Evolutionary conservation across 208 protist genomes (phyloP).

Genomic region (Phytomonas francai): DNA sequence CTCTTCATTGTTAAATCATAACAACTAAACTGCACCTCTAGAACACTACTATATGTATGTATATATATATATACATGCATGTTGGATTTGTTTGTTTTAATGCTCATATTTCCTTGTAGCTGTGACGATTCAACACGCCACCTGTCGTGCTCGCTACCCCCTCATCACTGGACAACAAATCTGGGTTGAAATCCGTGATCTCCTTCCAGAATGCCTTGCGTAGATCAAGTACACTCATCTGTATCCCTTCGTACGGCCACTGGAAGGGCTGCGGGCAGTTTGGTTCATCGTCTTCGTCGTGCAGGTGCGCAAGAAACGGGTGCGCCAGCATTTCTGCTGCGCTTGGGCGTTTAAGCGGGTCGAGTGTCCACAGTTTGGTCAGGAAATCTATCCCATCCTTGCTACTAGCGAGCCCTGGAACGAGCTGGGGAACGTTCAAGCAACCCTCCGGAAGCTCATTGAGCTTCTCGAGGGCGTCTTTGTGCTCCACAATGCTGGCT

Average conservation of each 20-base stretch:
- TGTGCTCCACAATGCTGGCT: constrained; percentile 72
- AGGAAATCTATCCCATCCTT: constrained; percentile 73
- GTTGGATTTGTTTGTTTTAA: neutral
- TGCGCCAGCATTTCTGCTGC: constrained; percentile 78
- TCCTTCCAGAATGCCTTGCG: constrained; percentile 83
- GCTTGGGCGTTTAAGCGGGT: constrained; percentile 68
- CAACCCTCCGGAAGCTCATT: constrained; percentile 58
- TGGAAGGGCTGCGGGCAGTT: constrained; percentile 47
- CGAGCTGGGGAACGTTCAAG: constrained; percentile 60
- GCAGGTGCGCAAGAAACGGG: constrained; percentile 71
- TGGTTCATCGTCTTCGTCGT: constrained; percentile 80
- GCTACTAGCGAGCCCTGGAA: constrained; percentile 54
- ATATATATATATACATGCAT: neutral
- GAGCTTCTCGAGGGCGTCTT: constrained; percentile 74
- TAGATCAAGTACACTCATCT: constrained; percentile 61
- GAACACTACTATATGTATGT: neutral
- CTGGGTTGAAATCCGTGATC: constrained; percentile 75
- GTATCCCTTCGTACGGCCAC: constrained; percentile 69
- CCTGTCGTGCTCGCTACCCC: neutral
- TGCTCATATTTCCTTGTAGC: neutral
- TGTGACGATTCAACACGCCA: neutral
- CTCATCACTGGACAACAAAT: constrained; percentile 15
- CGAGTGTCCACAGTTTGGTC: constrained; percentile 62
- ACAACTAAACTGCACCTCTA: neutral
- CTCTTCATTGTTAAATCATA: neutral